Conservation (phyloP, 2,329 filamentous ascomycete genomes). For the Pseudogymnoascus pannorum region DNA sequence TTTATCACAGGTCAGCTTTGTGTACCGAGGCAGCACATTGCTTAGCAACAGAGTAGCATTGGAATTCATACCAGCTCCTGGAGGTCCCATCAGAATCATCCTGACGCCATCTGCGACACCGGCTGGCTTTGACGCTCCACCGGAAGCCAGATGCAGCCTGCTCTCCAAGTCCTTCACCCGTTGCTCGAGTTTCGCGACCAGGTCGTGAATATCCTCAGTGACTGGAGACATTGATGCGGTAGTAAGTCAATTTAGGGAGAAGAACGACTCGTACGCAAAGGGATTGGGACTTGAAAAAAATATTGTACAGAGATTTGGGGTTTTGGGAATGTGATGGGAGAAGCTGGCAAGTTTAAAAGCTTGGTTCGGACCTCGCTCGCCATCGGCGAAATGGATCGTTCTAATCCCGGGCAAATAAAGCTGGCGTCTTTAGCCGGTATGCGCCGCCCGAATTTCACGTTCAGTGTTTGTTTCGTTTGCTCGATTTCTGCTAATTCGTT, state of each 20-base stretch:
- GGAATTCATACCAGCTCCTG: slow-evolving; percentile 75
- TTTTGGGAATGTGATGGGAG: slow-evolving; percentile 13
- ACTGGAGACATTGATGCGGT: slow-evolving; percentile 72
- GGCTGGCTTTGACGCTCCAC: slow-evolving; percentile 42
- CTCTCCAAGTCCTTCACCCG: slow-evolving; percentile 81
- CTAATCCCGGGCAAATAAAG: slow-evolving; percentile 7
- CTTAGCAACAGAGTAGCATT: slow-evolving; percentile 7
- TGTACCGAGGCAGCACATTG: neutral
- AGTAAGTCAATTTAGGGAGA: slow-evolving; percentile 12
- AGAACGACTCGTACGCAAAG: slow-evolving; percentile 6
- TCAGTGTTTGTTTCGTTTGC: neutral
- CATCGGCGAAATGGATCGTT: slow-evolving; percentile 5
- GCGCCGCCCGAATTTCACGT: neutral
- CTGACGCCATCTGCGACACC: slow-evolving; percentile 66
- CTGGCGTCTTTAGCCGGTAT: slow-evolving; percentile 8
- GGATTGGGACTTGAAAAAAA: slow-evolving; percentile 14
- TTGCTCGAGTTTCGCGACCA: slow-evolving; percentile 75
- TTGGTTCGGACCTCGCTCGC: slow-evolving; percentile 10
- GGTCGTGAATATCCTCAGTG: slow-evolving; percentile 77
- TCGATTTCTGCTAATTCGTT: neutral
- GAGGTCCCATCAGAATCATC: slow-evolving; percentile 97
- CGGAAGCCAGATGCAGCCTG: slow-evolving; percentile 49
- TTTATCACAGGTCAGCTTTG: slow-evolving; percentile 10
- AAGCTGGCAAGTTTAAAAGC: slow-evolving; percentile 11
- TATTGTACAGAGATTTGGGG: slow-evolving; percentile 18